Percentiles rank a stretch among this genome's conserved stretches.
These are phyloP conservation scores for Sporisorium scitamineum DNA, from an alignment of 1,284 basidiomycete species.

Conservation along the genomic window DNA sequence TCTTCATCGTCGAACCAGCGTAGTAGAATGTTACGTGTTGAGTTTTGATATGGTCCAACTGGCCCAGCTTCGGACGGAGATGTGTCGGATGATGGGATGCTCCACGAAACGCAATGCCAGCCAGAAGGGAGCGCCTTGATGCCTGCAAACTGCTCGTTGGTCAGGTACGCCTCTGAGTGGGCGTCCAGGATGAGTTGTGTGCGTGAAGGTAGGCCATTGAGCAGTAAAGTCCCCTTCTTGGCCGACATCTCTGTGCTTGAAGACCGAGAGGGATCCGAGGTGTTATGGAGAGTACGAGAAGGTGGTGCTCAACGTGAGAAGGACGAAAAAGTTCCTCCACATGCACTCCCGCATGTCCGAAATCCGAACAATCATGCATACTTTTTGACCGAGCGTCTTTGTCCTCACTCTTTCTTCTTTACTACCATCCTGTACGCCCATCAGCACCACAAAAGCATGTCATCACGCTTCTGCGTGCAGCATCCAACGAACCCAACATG, in stretches of 20 bases:
- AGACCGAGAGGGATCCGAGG: neutral
- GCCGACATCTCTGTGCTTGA: neutral
- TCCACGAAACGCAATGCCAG: conserved; percentile 50
- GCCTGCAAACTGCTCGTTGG: conserved; percentile 37
- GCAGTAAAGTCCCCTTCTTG: conserved; percentile 11
- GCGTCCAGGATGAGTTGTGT: conserved; percentile 39
- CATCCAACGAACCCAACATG: neutral
- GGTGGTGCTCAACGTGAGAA: neutral
- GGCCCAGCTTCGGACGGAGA: neutral
- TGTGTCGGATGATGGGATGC: conserved; percentile 3
- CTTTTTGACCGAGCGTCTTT: neutral
- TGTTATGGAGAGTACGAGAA: neutral
- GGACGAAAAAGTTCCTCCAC: conserved; percentile 10
- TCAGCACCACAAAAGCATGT: neutral
- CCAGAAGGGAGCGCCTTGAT: conserved; percentile 40
- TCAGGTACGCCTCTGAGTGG: conserved; percentile 28
- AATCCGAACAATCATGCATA: conserved; percentile 3
- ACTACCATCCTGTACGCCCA: neutral
- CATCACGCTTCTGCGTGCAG: neutral
- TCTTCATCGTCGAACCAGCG: conserved; percentile 28
- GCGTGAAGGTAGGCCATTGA: conserved; percentile 24
- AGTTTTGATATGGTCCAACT: neutral
- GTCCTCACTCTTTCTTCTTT: neutral
- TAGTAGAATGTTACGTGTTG: conserved; percentile 15
- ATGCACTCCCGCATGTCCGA: too few species aligned